Conservation (phyloP, 495 filamentous ascomycete species). For the Recurvomyces mirabilis region DNA sequence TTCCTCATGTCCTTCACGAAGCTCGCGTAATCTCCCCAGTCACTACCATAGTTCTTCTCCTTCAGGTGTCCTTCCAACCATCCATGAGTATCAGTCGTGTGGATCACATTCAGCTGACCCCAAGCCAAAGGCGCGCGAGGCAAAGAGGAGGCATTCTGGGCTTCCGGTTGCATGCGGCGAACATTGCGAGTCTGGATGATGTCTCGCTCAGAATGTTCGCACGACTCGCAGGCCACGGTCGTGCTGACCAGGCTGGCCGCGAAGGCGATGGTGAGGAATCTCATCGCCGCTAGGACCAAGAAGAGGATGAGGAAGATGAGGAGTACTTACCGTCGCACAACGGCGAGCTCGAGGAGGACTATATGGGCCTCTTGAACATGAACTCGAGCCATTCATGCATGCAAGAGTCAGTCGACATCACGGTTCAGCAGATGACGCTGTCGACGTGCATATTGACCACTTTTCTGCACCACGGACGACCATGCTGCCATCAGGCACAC, state of each 20-base stretch:
- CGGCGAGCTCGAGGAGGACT: too few species aligned
- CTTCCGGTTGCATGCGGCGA: slow-evolving; percentile 38
- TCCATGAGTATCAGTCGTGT: slow-evolving; percentile 39
- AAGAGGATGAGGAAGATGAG: neutral
- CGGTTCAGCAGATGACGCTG: too few species aligned
- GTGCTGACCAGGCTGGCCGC: slow-evolving; percentile 6
- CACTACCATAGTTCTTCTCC: slow-evolving; percentile 35
- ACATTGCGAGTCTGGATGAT: slow-evolving; percentile 27
- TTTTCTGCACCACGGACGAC: too few species aligned
- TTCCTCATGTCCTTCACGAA: slow-evolving; percentile 32
- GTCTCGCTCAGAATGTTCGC: slow-evolving; percentile 26
- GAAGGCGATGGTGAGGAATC: slow-evolving; percentile 5
- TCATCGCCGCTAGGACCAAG: slow-evolving; percentile 14
- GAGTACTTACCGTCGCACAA: too few species aligned
- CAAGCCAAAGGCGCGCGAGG: slow-evolving; percentile 34
- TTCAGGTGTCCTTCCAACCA: slow-evolving; percentile 40
- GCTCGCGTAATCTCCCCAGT: slow-evolving; percentile 36
- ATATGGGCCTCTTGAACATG: too few species aligned
- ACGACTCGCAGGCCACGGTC: slow-evolving; percentile 23
- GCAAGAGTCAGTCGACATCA: too few species aligned
- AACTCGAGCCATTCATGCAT: too few species aligned
- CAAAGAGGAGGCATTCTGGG: slow-evolving; percentile 28
- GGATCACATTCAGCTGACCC: slow-evolving; percentile 39
- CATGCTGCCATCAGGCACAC: too few species aligned
- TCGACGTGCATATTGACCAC: too few species aligned